These are phyloP conservation scores for Trypanosoma vivax DNA, from an alignment of 208 protist species.

Conservation along the genomic window DNA sequence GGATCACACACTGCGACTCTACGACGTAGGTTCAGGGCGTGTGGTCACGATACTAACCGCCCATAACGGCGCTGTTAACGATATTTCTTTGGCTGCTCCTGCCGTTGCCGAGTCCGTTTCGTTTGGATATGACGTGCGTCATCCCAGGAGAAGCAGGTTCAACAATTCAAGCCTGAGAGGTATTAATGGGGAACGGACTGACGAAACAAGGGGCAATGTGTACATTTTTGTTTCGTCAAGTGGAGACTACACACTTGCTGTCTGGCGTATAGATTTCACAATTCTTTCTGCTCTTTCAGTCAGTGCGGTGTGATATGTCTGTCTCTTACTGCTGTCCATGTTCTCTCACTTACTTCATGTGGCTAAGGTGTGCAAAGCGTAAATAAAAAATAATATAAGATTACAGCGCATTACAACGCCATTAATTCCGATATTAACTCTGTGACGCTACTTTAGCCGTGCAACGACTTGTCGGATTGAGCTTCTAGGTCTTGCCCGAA, in stretches of 20 bases:
- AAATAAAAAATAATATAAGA: too few relatives aligned
- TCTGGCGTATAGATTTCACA: slow-evolving; percentile 73
- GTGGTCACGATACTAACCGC: slow-evolving; percentile 56
- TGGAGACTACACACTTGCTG: slow-evolving; percentile 50
- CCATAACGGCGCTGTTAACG: slow-evolving; percentile 52
- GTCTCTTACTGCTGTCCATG: background rate
- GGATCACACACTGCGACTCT: slow-evolving; percentile 70
- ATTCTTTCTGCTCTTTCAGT: slow-evolving; percentile 14
- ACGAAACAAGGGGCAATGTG: slow-evolving; percentile 16
- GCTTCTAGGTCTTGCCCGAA: too few relatives aligned
- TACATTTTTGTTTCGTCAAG: slow-evolving; percentile 67
- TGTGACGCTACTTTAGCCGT: too few relatives aligned
- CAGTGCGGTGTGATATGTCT: background rate
- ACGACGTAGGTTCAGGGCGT: slow-evolving; percentile 32
- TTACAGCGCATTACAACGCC: too few relatives aligned
- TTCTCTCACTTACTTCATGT: slow-evolving; percentile 12
- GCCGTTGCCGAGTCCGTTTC: slow-evolving; percentile 19
- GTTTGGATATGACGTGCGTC: slow-evolving; percentile 65
- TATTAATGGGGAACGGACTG: background rate
- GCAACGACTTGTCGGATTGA: too few relatives aligned
- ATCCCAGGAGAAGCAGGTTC: slow-evolving; percentile 28
- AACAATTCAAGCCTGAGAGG: background rate
- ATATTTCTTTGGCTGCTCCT: slow-evolving; percentile 26
- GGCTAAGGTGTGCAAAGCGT: too few relatives aligned
- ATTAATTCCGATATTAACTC: too few relatives aligned